phyloP scores from a whole-genome alignment of 371 early-diverging fungal species.

The Zopfochytrium polystomum region DNA sequence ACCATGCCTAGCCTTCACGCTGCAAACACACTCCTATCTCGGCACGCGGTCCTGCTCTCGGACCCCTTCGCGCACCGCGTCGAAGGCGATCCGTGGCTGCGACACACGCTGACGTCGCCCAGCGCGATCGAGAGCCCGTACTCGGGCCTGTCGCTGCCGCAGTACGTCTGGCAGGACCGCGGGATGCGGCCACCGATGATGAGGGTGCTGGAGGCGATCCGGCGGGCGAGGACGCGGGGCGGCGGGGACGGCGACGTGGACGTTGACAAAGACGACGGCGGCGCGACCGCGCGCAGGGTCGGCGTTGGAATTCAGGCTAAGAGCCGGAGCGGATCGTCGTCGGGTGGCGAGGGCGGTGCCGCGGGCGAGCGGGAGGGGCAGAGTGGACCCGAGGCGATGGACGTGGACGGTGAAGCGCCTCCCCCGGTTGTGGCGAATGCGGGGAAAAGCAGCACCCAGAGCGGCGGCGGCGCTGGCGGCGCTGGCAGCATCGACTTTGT shows the following conservation, averaged over 20 bases:
- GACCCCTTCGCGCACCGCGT: slow-evolving; percentile 70
- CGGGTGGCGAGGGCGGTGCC: too few species aligned
- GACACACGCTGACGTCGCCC: slow-evolving; percentile 54
- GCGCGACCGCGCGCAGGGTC: too few species aligned
- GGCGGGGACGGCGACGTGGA: too few species aligned
- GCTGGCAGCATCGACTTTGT: slow-evolving; percentile 74
- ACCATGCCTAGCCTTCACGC: neutral
- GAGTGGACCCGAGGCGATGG: neutral
- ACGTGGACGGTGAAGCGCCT: neutral
- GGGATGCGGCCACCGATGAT: slow-evolving; percentile 49
- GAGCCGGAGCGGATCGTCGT: too few species aligned
- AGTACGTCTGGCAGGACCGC: slow-evolving; percentile 71
- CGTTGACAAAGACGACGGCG: too few species aligned
- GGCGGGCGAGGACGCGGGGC: too few species aligned
- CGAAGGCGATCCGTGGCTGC: slow-evolving; percentile 58
- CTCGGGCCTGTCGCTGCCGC: slow-evolving; percentile 62
- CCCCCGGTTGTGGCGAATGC: too few species aligned
- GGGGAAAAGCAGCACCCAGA: too few species aligned
- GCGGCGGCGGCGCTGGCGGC: too few species aligned
- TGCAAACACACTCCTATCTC: slow-evolving; percentile 2
- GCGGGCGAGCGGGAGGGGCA: neutral
- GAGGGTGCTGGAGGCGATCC: slow-evolving; percentile 51
- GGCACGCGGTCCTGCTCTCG: neutral
- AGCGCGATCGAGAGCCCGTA: slow-evolving; percentile 59
- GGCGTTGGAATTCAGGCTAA: too few species aligned